Conservation (phyloP, 352 stramenopile species). For the Plasmopara muralis region DNA sequence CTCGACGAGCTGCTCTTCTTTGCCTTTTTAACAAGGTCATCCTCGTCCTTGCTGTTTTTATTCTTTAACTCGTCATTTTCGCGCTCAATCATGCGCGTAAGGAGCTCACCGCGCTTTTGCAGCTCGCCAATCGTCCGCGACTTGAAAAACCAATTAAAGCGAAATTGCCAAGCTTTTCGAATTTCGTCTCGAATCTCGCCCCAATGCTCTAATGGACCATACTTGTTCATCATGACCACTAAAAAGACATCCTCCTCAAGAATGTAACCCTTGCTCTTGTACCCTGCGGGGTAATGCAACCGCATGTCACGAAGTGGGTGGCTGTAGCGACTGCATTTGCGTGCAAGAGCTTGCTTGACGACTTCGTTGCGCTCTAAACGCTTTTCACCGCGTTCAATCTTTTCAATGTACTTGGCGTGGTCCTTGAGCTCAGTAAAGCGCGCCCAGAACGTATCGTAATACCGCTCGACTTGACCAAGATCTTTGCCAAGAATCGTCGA, state of each 20-base stretch:
- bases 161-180: constrained; percentile 96
- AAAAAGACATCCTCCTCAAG: constrained; percentile 98
- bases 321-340: constrained; percentile 93
- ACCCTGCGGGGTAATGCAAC: constrained; percentile 78
- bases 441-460: constrained; percentile 95
- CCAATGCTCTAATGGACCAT: constrained; percentile 94
- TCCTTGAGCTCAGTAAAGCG: constrained; percentile 92
- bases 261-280: constrained; percentile 94
- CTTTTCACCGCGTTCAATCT: constrained; percentile 96
- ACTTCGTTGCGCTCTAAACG: constrained; percentile 93
- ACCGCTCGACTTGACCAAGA: constrained; percentile 87
- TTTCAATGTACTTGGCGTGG: constrained; percentile 89
- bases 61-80: constrained; percentile 88
- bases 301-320: constrained; percentile 89
- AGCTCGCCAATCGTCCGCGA: constrained; percentile 95
- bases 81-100: constrained; percentile 94
- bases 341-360: constrained; percentile 93
- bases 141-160: constrained; percentile 99
- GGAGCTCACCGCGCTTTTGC: constrained; percentile 93
- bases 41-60: constrained; percentile 65
- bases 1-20: constrained; percentile 61
- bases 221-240: constrained; percentile 98
- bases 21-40: constrained; percentile 73
- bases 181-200: constrained; percentile 98
- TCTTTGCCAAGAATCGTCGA: constrained; percentile 87